Evolutionary conservation across 139 green algal genomes (phyloP).

Genomic region (Volvox africanus): DNA sequence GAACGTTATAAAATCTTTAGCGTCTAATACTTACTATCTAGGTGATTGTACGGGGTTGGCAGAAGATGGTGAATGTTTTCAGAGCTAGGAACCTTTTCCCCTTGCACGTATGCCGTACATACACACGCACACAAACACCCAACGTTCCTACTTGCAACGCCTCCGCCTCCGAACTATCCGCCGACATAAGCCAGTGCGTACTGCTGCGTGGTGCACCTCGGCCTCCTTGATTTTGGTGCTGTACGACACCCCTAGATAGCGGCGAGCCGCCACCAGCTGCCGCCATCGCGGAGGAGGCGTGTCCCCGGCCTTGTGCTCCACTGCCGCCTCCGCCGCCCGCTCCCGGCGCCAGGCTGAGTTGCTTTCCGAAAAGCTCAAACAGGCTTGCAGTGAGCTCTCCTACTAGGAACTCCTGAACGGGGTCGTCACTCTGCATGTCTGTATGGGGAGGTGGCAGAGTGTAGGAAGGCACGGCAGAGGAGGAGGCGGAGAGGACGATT

Average conservation of each 20-base stretch:
- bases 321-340: background rate
- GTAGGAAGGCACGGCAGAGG: background rate
- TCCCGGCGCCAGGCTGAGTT: background rate
- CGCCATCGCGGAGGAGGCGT: background rate
- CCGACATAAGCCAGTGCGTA: background rate
- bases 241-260: background rate
- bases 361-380: constrained; percentile 2
- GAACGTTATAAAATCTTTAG: too few species aligned
- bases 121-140: too few species aligned
- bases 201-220: background rate
- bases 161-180: background rate
- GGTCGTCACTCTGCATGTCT: constrained; percentile 13
- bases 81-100: too few species aligned
- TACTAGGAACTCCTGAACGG: constrained; percentile 11
- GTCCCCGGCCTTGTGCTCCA: background rate
- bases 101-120: too few species aligned
- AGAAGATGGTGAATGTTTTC: too few species aligned
- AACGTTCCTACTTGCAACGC: background rate
- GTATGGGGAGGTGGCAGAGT: background rate
- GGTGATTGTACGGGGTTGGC: too few species aligned
- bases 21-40: too few species aligned
- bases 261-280: background rate
- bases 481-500: background rate
- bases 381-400: background rate
- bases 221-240: background rate